Base-by-base conservation (phyloP, 805 yeast genomes). In the Ogataea philodendri region DNA sequence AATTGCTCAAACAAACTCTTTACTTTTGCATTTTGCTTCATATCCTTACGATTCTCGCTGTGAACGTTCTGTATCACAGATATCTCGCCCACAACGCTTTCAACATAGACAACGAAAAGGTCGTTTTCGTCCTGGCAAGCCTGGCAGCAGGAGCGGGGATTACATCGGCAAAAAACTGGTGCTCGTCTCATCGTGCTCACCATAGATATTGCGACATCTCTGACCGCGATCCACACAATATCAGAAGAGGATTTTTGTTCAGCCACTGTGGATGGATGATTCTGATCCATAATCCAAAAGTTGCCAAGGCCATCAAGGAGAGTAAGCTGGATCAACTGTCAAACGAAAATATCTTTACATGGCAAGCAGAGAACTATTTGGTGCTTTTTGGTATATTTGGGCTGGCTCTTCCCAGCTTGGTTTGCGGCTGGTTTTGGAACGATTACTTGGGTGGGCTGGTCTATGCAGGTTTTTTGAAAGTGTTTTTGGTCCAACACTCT, bases 211-310 rank as follows among this genome's bases (percentile, higher is more conserved):
- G 93, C 26, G 96, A 89, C 55, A 26, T 51, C 8, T 82, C 94
- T 0, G 95, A 85, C 42, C 72, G 74, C 51, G 97, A 89, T 59
- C 97, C 97, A 1, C 87, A 85, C 61, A 79, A 79, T 52, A 81
- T 84, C 23, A 75, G 89, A 54, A 72, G 84, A 41, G 96, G 97
- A 0, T 71, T 87, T 49, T 62, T 74, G 51, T 88, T 78, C 74
- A 78, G 90, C 21, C 96, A 88, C 62, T 67, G 87, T 63, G 97
- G 96, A 3, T 89, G 96, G 95, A 72, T 84, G 64, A 55, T 87
- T 21, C 66, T 81, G 41, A 72, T 71, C 47, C 88, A 85, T 46
- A 78, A 76, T 59, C 72, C 79, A 13, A 74, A 74, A 32, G 71
- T 68, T 6, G 49, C 58, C 17, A 59, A 55, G 27, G 69, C 70